Evolutionary conservation across 163 green algal species (phyloP), one percentile per base, ranked within the genome.

Genomic region (Botryococcus braunii): DNA sequence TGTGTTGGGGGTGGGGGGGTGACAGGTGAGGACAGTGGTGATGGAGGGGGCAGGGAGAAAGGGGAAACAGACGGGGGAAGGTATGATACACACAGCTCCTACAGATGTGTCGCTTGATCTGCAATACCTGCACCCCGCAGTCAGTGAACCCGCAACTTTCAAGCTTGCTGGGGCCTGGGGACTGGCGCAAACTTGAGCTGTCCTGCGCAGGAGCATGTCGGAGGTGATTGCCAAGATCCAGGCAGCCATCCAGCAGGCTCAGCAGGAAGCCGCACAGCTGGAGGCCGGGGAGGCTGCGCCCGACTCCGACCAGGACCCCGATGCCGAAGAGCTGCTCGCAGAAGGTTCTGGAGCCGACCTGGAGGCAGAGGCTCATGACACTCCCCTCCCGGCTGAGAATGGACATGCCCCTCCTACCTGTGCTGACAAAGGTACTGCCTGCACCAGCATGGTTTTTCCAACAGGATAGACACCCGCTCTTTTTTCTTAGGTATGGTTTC

Each of bases 141-240:
- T 55, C 17, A 55, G 17, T 29, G 46, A 17, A 55, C 46, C 21
- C 46, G 21, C 17, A 55, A 55, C 46, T 21, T 21, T 55, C 46
- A 17, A 27, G 21, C 46, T 17, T 21, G 17, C 17, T 55, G 17
- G 21, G 17, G 46, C 17, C 46, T 55, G 17, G 46, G 21, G 21
- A 55, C 46, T 17, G 46, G 17, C 13, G 35, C 9, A 34, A 11
- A 11, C 50, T 31, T n/a, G 60, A 21, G 21, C 2, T 68, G 38
- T 8, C 29, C 39, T 27, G 29, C 27, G 36, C 69, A 76, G 70
- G 71, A 85, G 87, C 68, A 91, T 94, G 77, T 72, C 49, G 9
- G 79, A 72, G 2, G 72, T 90, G 7, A 87, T 92, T 50, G 69
- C 64, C 38, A 78, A 75, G 66, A 75, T 92, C 65, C 74, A 86